These are phyloP conservation scores for Monosporozyma aquatica DNA, from an alignment of 805 yeast genomes.

Conservation along the genomic window DNA sequence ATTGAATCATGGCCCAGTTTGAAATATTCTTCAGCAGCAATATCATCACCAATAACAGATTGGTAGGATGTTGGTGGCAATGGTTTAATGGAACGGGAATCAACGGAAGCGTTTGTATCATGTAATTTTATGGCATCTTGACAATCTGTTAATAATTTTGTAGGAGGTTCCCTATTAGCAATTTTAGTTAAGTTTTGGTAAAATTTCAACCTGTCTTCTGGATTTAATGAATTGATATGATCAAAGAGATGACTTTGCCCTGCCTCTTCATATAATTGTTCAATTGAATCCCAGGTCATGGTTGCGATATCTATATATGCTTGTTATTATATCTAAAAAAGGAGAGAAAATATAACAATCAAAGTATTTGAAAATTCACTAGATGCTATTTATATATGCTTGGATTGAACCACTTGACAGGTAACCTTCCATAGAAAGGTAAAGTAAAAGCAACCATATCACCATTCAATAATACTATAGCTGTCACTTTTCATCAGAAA, in stretches of 20 bases:
- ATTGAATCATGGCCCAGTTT: slow-evolving; percentile 60
- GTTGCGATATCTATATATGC: no score
- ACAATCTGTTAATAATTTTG: slow-evolving; percentile 32
- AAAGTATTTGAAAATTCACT: no score
- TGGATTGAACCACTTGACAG: no score
- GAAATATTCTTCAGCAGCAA: slow-evolving; percentile 35
- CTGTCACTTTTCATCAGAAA: no score
- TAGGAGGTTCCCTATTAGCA: slow-evolving; percentile 15
- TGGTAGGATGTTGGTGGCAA: slow-evolving; percentile 48
- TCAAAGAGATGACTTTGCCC: slow-evolving; percentile 47
- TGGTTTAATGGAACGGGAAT: slow-evolving; percentile 32
- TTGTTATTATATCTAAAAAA: no score
- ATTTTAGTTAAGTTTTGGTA: slow-evolving; percentile 25
- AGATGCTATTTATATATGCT: no score
- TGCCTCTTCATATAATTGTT: slow-evolving; percentile 28
- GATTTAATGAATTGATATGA: slow-evolving; percentile 35
- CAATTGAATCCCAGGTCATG: slow-evolving; percentile 3
- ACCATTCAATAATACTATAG: no score
- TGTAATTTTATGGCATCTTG: slow-evolving; percentile 36
- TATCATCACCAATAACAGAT: slow-evolving; percentile 33
- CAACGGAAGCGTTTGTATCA: slow-evolving; percentile 17
- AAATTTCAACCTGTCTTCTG: slow-evolving; percentile 31
- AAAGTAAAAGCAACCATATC: no score
- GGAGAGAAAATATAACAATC: no score
- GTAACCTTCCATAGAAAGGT: no score